phyloP scores from a whole-genome alignment of 371 early-diverging fungal species.

The Cokeromyces recurvatus region DNA sequence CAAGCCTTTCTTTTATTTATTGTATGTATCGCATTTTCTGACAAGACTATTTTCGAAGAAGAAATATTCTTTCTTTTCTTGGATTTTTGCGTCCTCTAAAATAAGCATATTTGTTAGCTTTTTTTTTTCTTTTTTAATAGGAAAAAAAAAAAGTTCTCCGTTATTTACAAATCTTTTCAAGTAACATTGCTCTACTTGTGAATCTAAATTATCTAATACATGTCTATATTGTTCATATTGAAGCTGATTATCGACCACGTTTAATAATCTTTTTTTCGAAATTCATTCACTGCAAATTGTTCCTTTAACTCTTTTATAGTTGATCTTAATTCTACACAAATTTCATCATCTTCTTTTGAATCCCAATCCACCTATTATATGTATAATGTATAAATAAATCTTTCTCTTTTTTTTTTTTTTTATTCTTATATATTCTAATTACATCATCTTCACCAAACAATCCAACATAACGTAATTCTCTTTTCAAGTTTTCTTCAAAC shows the following conservation, averaged over 20 bases:
- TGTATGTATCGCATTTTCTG: constrained; percentile 44
- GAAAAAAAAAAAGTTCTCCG: background rate
- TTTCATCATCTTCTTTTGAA: constrained; percentile 76
- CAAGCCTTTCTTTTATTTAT: constrained; percentile 49
- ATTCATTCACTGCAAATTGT: constrained; percentile 60
- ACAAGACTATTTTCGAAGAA: constrained; percentile 38
- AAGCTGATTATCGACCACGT: constrained; percentile 68
- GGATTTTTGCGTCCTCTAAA: constrained; percentile 50
- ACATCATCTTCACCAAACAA: constrained; percentile 75
- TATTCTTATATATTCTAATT: too few species aligned
- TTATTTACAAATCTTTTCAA: constrained; percentile 78
- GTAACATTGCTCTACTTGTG: constrained; percentile 82
- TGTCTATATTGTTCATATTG: constrained; percentile 86
- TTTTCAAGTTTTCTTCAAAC: constrained; percentile 77
- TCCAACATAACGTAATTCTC: constrained; percentile 78
- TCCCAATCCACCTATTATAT: constrained; percentile 74
- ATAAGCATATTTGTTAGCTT: too few species aligned
- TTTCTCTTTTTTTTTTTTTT: too few species aligned
- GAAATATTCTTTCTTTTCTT: constrained; percentile 62
- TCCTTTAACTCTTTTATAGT: constrained; percentile 71
- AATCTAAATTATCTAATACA: constrained; percentile 83
- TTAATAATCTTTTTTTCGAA: constrained; percentile 63
- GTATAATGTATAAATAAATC: constrained; percentile 23
- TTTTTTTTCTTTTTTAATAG: too few species aligned
- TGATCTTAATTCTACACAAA: constrained; percentile 65